phyloP scores from a whole-genome alignment of 192 early-diverging fungal genomes.

The Gorgonomyces haynaldii region DNA sequence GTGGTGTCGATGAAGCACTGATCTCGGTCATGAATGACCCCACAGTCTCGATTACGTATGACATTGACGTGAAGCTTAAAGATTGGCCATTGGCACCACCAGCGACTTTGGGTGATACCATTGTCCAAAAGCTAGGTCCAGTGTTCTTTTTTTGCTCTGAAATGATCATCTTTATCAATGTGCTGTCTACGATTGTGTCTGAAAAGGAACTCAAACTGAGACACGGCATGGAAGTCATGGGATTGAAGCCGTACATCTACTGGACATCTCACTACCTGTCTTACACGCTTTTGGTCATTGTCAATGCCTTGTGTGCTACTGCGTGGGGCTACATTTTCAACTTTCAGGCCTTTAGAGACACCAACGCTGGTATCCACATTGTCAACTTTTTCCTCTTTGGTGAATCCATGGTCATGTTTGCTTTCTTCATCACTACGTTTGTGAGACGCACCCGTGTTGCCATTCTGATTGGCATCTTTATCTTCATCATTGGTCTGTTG shows the following conservation, averaged over 20 bases:
- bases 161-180: slow-evolving; percentile 50
- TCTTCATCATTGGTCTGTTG: slow-evolving; percentile 67
- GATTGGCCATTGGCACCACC: slow-evolving; percentile 61
- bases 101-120: slow-evolving; percentile 33
- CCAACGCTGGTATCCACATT: slow-evolving; percentile 21
- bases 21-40: slow-evolving; percentile 15
- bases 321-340: slow-evolving; percentile 47
- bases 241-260: slow-evolving; percentile 32
- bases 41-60: slow-evolving; percentile 3
- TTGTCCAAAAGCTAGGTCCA: slow-evolving; percentile 44
- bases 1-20: slow-evolving; percentile 64
- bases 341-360: slow-evolving; percentile 52
- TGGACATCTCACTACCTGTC: slow-evolving; percentile 57
- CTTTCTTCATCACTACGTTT: slow-evolving; percentile 57
- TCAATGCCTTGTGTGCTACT: slow-evolving; percentile 47
- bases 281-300: slow-evolving; percentile 37
- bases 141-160: slow-evolving; percentile 46
- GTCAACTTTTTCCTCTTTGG: slow-evolving; percentile 69
- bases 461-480: slow-evolving; percentile 61
- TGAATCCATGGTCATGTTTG: slow-evolving; percentile 58
- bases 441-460: slow-evolving; percentile 48
- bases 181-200: slow-evolving; percentile 56
- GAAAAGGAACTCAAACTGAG: slow-evolving; percentile 64
- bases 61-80: slow-evolving; percentile 39
- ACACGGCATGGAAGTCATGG: slow-evolving; percentile 69